Evolutionary conservation across 768 basidiomycete genomes (phyloP), one percentile per base, ranked within the genome.

Genomic region (Cystobasidium onofrii): DNA sequence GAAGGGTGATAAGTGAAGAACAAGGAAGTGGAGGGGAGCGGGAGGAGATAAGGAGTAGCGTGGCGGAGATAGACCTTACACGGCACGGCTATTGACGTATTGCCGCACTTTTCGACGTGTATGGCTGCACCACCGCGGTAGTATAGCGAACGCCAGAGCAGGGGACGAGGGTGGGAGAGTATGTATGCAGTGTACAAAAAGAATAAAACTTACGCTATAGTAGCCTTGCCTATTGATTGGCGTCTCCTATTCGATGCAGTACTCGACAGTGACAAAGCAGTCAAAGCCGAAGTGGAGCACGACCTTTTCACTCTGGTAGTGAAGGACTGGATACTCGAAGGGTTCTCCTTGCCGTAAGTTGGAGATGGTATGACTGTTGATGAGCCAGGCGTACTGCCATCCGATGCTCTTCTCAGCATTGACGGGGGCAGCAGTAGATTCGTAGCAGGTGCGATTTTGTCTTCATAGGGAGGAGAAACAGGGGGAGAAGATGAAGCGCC

Each of bases 251-350:
- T 4, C 6, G 57, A 60, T 27, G 57, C 25, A 29, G 57, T 20
- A 29, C 57, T 60, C 33, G 27, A 60, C 6, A 60, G 57, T 6
- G 57, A 29, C 10, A 60, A 27, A 60, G 57, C 17, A 27, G 57
- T 27, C 57, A 60, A 29, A 25, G 57, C 57, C 17, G 57, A 60
- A 60, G 57, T 60, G 31, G 57, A 60, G 57, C 57, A 60, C 2
- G 57, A 60, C 31, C 57, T 60, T 29, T 60, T 25, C 2, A 60
- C 57, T 29, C 57, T 27, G 10, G 57, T 29, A 25, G 57, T 60
- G 31, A 60, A 27, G 27, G 57, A 34, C 20, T 27, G 25, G 10
- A 60, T 29, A 6, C 13, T 60, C 20, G 57, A 29, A 29, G 33
- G 9, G 20, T 29, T 60, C 27, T 27, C 25, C 23, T 27, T 60